Base-by-base conservation (phyloP, 805 yeast genomes). In the Candida namnaoensis region DNA sequence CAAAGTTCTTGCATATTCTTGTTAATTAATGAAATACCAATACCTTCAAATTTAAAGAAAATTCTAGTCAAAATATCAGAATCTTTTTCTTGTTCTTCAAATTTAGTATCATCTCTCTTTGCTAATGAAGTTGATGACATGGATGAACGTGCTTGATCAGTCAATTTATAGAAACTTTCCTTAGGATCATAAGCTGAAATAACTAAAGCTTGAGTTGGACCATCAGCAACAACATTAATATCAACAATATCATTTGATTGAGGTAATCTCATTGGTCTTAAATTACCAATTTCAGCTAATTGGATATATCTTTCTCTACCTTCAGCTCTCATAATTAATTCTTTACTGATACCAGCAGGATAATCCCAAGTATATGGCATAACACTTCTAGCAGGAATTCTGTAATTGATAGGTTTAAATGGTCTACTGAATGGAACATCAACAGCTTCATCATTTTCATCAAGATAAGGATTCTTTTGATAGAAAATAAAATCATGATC, bases 351-450 rank as follows among this genome's bases (percentile, higher is more conserved):
- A 0, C 96, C 97, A 40, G 95, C 88, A 1, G 99, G 99, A 62
- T 76, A 93, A 58, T 93, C 99, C 90, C 96, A 93, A 0, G 99
- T 87, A 59, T 93, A 93, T 0, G 98, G 96, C 98, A 93, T 93
- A 3, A 88, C 95, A 62, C 96, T 85, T 53, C 78, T 78, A 1
- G 95, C 79, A 0, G 98, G 97, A 11, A 95, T 71, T 37, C 77
- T 74, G 58, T 91, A 93, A 53, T 72, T 78, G 10, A 88, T 71
- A 0, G 97, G 96, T 47, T 77, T 80, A 62, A 82, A 90, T 11
- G 73, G 71, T 3, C 69, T 66, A 1, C n/a, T 11, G 38, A 73
- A 79, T 1, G 65, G 56, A 26, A 65, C 71, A 3, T 68, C 69
- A 10, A 69, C 61, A 40, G 72, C 72, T 15, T 79, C 82, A 40